Evolutionary conservation across 129 eudicot species (phyloP).

Genomic region (Artemisia annua): DNA sequence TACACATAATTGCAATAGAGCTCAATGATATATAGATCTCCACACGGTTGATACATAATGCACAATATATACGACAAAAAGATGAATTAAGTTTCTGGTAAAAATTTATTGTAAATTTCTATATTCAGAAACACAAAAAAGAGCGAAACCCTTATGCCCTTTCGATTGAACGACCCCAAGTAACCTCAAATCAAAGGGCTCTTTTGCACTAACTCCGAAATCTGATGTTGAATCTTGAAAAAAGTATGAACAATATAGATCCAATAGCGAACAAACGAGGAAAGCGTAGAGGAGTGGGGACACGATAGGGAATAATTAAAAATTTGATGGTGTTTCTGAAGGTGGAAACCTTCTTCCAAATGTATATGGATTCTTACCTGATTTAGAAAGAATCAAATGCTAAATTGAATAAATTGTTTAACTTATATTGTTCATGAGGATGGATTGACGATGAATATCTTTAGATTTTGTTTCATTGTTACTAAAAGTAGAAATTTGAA

Average conservation of each 20-base stretch:
- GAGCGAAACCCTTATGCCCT: conserved; percentile 22
- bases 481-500: conserved; percentile 30
- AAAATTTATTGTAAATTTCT: too few species aligned
- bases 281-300: conserved; percentile 29
- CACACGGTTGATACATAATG: too few species aligned
- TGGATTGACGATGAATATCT: conserved; percentile 34
- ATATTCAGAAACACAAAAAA: too few species aligned
- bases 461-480: conserved; percentile 23
- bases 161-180: conserved; percentile 27
- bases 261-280: neutral
- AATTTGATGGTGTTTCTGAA: conserved; percentile 41
- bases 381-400: conserved; percentile 62
- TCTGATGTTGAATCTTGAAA: conserved; percentile 18
- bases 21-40: too few species aligned
- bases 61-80: too few species aligned
- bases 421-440: conserved; percentile 36
- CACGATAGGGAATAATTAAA: conserved; percentile 17
- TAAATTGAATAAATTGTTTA: conserved; percentile 25
- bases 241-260: neutral
- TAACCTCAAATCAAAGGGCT: conserved; percentile 28
- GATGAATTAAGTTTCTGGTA: too few species aligned
- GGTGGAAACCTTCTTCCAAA: conserved; percentile 32
- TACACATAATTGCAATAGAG: too few species aligned
- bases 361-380: conserved; percentile 58
- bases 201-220: conserved; percentile 14